Evolutionary conservation across 441 rosid species (phyloP).

Genomic region (Erodium chrysanthum): DNA sequence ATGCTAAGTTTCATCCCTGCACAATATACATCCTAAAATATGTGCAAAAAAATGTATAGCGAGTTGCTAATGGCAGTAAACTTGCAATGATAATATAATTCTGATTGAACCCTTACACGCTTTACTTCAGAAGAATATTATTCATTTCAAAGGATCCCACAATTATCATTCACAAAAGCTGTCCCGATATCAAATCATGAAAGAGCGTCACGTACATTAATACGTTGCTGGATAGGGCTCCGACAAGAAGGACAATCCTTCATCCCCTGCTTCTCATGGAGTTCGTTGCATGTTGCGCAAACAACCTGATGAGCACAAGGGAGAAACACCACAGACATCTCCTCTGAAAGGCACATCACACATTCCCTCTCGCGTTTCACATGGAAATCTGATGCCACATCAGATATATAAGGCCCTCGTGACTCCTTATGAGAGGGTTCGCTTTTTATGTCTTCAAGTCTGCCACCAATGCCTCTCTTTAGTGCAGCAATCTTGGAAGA

Average conservation of each 20-base stretch:
- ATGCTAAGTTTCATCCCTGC: no score
- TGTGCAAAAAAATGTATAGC: no score
- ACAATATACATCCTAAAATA: no score
- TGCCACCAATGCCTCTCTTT: conserved; percentile 51
- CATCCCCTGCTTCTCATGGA: conserved; percentile 89
- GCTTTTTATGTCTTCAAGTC: conserved; percentile 24
- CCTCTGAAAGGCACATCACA: conserved; percentile 96
- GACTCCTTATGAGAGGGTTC: conserved; percentile 25
- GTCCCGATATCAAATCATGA: no score
- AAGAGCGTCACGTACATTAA: conserved; percentile 50
- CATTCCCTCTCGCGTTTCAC: conserved; percentile 87
- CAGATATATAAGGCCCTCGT: conserved; percentile 20
- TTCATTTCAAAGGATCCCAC: no score
- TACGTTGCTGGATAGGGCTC: conserved; percentile 57
- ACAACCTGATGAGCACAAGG: conserved; percentile 95
- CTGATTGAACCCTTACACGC: no score
- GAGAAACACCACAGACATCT: conserved; percentile 73
- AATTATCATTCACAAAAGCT: no score
- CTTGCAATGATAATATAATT: no score
- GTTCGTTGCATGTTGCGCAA: conserved; percentile 71
- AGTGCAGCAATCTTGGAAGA: conserved; percentile 73
- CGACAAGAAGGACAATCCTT: conserved; percentile 93
- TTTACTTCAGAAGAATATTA: no score
- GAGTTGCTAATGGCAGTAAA: no score
- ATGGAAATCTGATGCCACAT: conserved; percentile 11